Evolutionary conservation across 805 yeast genomes (phyloP).

Genomic region (Candida tallmaniae): DNA sequence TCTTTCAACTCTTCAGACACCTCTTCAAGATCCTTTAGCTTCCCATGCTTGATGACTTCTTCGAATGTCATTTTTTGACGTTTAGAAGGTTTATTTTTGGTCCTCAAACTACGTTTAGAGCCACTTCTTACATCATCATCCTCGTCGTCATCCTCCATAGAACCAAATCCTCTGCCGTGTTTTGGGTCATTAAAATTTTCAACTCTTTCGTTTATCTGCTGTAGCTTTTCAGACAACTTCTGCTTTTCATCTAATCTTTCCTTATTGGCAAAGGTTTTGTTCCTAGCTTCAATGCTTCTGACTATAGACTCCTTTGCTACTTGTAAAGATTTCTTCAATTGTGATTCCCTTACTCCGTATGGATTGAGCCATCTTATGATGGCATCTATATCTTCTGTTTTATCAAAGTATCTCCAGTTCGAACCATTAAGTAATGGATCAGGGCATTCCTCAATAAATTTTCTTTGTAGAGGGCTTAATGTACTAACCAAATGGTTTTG

Average conservation of each 20-base stretch:
- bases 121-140: constrained; percentile 24
- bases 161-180: too few relatives aligned
- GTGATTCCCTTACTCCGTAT: constrained; percentile 71
- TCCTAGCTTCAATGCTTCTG: constrained; percentile 55
- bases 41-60: constrained; percentile 26
- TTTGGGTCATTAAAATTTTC: background rate
- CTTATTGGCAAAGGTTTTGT: constrained; percentile 36
- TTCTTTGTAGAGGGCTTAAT: constrained; percentile 46
- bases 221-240: constrained; percentile 36
- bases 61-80: constrained; percentile 29
- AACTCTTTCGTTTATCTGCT: constrained; percentile 19
- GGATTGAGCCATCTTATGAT: constrained; percentile 66
- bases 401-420: constrained; percentile 73
- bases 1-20: constrained; percentile 22
- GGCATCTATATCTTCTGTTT: constrained; percentile 49
- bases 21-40: constrained; percentile 20
- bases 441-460: constrained; percentile 62
- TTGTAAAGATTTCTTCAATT: constrained; percentile 56
- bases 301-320: constrained; percentile 48
- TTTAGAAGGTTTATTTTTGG: constrained; percentile 24
- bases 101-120: constrained; percentile 28
- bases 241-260: constrained; percentile 28
- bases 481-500: constrained; percentile 3
- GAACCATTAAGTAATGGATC: constrained; percentile 46
- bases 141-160: constrained; percentile 22